Conservation (phyloP, 129 eudicot species). For the Helichrysum umbraculigerum region DNA sequence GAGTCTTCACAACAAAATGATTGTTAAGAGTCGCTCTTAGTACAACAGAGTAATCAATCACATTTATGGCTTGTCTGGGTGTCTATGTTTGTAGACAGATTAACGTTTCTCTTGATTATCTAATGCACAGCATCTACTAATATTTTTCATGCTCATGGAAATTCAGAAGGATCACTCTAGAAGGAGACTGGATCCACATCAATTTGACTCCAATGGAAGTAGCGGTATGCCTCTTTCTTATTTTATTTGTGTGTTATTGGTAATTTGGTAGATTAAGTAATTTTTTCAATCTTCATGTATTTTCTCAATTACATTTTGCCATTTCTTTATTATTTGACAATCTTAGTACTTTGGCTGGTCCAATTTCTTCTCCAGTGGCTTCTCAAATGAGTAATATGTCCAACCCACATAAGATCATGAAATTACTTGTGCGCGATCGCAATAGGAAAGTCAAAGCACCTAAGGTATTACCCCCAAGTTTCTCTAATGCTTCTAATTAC, state of each 20-base stretch:
- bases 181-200: slow-evolving; percentile 73
- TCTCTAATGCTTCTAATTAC: not conserved
- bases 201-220: slow-evolving; percentile 71
- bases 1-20: not conserved
- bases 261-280: slow-evolving; percentile 11
- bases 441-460: slow-evolving; percentile 67
- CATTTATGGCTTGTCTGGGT: not conserved
- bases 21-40: not conserved
- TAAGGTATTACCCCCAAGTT: slow-evolving; percentile 53
- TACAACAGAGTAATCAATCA: not conserved
- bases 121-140: not conserved
- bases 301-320: not conserved
- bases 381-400: slow-evolving; percentile 97
- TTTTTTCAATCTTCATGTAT: not conserved
- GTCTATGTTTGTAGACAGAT: not conserved
- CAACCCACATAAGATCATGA: slow-evolving; percentile 75
- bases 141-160: slow-evolving; percentile 18
- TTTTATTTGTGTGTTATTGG: slow-evolving; percentile 1
- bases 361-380: slow-evolving; percentile 68
- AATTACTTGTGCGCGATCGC: slow-evolving; percentile 77
- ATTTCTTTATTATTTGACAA: slow-evolving; percentile 35
- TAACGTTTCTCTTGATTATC: not conserved
- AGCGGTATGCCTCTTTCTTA: slow-evolving; percentile 54
- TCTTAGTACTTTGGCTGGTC: slow-evolving; percentile 47
- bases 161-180: slow-evolving; percentile 70